Conservation (phyloP, 768 basidiomycete genomes). For the Podaxis sp. region DNA sequence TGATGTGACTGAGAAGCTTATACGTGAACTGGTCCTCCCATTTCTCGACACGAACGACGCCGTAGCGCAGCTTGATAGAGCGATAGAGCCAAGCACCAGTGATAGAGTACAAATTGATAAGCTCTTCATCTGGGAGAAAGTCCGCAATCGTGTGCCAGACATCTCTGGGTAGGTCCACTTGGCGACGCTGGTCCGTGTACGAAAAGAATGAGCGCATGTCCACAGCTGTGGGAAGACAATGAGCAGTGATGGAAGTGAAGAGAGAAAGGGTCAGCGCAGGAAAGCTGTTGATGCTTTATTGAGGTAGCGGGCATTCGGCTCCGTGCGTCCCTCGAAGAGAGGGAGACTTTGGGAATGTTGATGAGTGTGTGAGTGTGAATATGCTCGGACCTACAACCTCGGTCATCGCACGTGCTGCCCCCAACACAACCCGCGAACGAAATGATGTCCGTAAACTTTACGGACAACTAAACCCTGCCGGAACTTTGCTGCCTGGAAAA, state of each 20-base stretch:
- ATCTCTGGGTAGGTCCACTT: conserved; percentile 28
- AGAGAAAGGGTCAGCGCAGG: neutral
- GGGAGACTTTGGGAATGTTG: neutral
- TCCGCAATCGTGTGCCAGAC: conserved; percentile 30
- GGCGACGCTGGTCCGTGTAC: neutral
- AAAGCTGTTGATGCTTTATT: conserved; percentile 8
- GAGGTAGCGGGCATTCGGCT: conserved; percentile 8
- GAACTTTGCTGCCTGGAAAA: neutral
- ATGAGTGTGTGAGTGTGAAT: neutral
- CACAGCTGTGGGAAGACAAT: neutral
- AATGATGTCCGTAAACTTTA: neutral
- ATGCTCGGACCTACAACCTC: conserved; percentile 1
- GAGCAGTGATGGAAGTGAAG: neutral
- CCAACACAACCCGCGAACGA: neutral
- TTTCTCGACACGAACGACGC: conserved; percentile 23
- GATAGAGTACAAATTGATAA: conserved; percentile 25
- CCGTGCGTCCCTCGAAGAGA: neutral
- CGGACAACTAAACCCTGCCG: too few relatives aligned
- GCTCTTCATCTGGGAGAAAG: conserved; percentile 26
- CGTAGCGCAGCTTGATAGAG: conserved; percentile 29
- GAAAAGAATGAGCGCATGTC: neutral
- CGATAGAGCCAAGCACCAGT: conserved; percentile 32
- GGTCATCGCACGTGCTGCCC: neutral
- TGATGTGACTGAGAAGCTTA: neutral
- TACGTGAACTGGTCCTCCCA: conserved; percentile 17